Conservation (phyloP, 371 early-diverging fungal species). For the Mucor circinelloides region DNA sequence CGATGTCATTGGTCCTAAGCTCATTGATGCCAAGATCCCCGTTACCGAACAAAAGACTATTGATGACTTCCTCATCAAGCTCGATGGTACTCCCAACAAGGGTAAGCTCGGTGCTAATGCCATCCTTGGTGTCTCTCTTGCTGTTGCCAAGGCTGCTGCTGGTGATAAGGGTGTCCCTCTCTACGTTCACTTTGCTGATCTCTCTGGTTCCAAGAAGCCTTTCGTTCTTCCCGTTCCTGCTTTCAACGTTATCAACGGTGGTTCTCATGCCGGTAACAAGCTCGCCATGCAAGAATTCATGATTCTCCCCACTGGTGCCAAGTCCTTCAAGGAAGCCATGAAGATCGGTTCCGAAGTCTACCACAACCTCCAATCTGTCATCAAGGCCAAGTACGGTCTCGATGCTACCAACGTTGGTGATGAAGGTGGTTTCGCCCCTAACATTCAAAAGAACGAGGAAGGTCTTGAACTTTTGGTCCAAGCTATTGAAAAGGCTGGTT, state of each 20-base stretch:
- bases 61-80: conserved; percentile 88
- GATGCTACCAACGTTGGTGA: conserved; percentile 99
- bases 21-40: conserved; percentile 74
- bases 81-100: conserved; percentile 97
- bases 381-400: conserved; percentile 98
- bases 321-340: conserved; percentile 95
- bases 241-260: conserved; percentile 99
- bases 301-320: conserved; percentile 98
- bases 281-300: conserved; percentile 99
- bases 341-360: conserved; percentile 98
- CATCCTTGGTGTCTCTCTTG: conserved; percentile 97
- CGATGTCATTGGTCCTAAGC: conserved; percentile 81
- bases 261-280: conserved; percentile 99
- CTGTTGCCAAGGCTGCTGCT: conserved; percentile 96
- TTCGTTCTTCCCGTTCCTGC: conserved; percentile 96
- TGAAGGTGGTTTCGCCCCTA: conserved; percentile 99
- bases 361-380: conserved; percentile 92
- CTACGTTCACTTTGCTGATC: conserved; percentile 91
- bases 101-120: conserved; percentile 98
- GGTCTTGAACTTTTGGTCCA: conserved; percentile 92
- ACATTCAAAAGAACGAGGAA: conserved; percentile 97
- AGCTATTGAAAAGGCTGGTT: conserved; percentile 94
- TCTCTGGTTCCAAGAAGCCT: conserved; percentile 82
- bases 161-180: conserved; percentile 91
- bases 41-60: conserved; percentile 88